Evolutionary conservation across 2,329 filamentous ascomycete genomes (phyloP), one percentile per base, ranked within the genome.

Genomic region (Diaporthe citri): DNA sequence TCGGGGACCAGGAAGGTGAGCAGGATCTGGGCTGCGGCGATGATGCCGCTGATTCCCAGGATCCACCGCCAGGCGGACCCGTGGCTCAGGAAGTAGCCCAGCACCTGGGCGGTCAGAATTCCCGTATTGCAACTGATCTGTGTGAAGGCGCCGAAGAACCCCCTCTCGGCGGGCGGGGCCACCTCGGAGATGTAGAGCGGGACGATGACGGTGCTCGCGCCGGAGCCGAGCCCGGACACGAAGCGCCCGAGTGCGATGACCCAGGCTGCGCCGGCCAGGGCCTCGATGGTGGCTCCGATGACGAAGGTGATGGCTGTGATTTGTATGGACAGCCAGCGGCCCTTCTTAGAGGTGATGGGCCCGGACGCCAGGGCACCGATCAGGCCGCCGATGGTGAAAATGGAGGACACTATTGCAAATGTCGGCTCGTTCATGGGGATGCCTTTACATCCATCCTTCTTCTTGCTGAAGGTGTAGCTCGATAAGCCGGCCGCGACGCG

Each of bases 111-210:
- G 36, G 91, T 85, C 57, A 99, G 85, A 71, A 99, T 98, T 73
- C 97, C 97, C 34, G 96, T 86, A 80, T 98, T 98, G 86, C 96
- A 96, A 84, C 95, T 96, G 80, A 98, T 92, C 82, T 99, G 96
- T 0, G 97, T 98, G 84, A 97, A 93, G 73, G 90, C 88, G 17
- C 91, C 91, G 81, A 98, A 98, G 77, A 97, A 91, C 7, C 95
- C 96, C 72, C 92, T 91, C 78, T 93, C 90, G 22, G 88, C 86
- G 0, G 91, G 91, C 5, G 96, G 97, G 0, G 96, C 93, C 36
- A 98, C 90, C 84, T 99, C 97, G 60, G 95, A 96, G 79, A 99
- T 95, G 86, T 97, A 99, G 28, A 99, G 90, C 0, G 97, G 97
- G 3, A 97, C 95, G 48, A 98, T 94, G 28, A 99, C 97, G 3